Conservation (phyloP, 768 basidiomycete species). For the Phaffia tasmanica region DNA sequence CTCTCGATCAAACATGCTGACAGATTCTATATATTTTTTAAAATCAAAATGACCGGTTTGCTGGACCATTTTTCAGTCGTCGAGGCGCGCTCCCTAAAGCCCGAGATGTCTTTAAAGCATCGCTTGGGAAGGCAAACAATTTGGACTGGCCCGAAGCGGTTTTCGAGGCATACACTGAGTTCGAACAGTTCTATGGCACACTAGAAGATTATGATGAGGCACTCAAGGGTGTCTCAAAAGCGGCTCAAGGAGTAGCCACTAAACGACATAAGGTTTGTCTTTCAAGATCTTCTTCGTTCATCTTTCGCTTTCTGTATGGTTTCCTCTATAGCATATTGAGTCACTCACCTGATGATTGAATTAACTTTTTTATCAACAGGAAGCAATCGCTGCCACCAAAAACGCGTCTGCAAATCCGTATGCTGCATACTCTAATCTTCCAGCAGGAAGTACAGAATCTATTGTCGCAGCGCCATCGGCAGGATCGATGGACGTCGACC, state of each 20-base stretch:
- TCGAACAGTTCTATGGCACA: slow-evolving; percentile 73
- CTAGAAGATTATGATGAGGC: slow-evolving; percentile 44
- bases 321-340: not conserved
- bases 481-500: slow-evolving; percentile 13
- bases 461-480: too few relatives aligned
- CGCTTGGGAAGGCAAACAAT: slow-evolving; percentile 50
- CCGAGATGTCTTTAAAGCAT: slow-evolving; percentile 55
- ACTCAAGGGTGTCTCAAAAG: slow-evolving; percentile 27
- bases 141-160: slow-evolving; percentile 93
- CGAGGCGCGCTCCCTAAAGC: slow-evolving; percentile 44
- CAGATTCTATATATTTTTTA: not conserved
- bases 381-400: slow-evolving; percentile 12
- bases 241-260: slow-evolving; percentile 52
- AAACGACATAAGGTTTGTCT: slow-evolving; percentile 52
- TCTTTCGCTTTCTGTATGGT: too few relatives aligned
- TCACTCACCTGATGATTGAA: not conserved
- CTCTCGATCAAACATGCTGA: not conserved
- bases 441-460: slow-evolving; percentile 27
- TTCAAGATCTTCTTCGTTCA: not conserved
- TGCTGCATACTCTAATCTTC: slow-evolving; percentile 44
- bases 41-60: not conserved
- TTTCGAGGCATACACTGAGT: slow-evolving; percentile 80
- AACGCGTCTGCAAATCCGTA: slow-evolving; percentile 36
- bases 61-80: slow-evolving; percentile 29
- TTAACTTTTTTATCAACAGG: not conserved